Base-by-base conservation (phyloP, 139 green algal genomes). In the Picochlorum sp. region DNA sequence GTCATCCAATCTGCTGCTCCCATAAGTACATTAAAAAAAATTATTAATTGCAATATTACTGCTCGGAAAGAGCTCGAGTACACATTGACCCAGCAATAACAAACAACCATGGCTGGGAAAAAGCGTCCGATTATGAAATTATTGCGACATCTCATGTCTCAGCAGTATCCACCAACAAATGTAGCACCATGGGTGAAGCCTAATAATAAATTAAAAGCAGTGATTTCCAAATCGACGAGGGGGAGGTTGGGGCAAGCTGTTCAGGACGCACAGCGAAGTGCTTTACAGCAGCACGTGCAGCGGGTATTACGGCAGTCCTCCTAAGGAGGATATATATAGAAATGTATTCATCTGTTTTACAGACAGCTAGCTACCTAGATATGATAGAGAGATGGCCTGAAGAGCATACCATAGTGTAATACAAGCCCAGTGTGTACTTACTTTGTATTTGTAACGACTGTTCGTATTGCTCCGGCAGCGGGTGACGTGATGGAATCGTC, bases 401-500 rank as follows among this genome's bases (percentile, higher is more conserved):
- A 30, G 26, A 30, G 26, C 26, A 30, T 30, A 30, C 26, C 26
- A 30, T 30, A 30, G 3, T 30, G 26, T 30, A 30, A 3, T 26
- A 26, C 2, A 30, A 30, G 26, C 26, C 26, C 3, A 26, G 26
- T 30, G 26, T 30, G 28, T 30, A 30, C 28, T 41, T 41, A 41
- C 34, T 41, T 41, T 41, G 34, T 13, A 13, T 9, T 41, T 11
- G 8, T 11, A 41, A 13, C 8, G 8, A 41, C 34, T 41, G 34
- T 41, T 21, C 47, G 18, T 26, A 21, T 20, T 54, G 16, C 15
- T 8, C 14, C 15, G 21, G 18, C n/a, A 64, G 56, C 58, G 14
- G 58, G 58, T 15, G 58, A 65, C 1, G 58, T 65, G 7, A 65
- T 65, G 7, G 58, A 65, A 30, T 65, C 58, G 57, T 65, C 58